These are phyloP conservation scores for Colletotrichum magnum DNA, from an alignment of 2,329 filamentous ascomycete genomes.

Conservation along the genomic window DNA sequence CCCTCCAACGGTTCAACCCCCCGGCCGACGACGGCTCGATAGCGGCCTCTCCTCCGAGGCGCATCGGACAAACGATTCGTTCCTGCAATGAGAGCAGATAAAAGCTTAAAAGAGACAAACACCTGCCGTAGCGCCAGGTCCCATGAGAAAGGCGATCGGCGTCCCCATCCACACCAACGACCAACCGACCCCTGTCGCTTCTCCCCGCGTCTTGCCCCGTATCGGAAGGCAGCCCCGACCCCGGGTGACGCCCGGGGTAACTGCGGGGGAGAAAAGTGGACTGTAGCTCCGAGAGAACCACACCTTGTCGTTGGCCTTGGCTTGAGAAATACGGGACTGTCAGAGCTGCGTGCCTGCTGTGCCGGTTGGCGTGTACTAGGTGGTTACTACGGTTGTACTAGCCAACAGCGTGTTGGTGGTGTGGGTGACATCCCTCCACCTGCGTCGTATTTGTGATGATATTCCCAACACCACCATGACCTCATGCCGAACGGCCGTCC, in stretches of 20 bases:
- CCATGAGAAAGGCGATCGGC: slow-evolving; percentile 19
- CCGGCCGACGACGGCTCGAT: slow-evolving; percentile 1
- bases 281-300: not conserved
- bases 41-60: not conserved
- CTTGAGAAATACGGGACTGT: slow-evolving; percentile 2
- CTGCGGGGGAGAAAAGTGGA: slow-evolving; percentile 27
- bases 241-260: slow-evolving; percentile 6
- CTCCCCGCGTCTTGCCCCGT: slow-evolving; percentile 37
- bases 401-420: slow-evolving; percentile 1
- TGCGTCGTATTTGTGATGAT: slow-evolving; percentile 32
- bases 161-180: not conserved
- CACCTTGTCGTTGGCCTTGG: slow-evolving; percentile 1
- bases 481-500: slow-evolving; percentile 33
- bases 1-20: not conserved
- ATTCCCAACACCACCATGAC: slow-evolving; percentile 24
- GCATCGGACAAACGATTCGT: slow-evolving; percentile 28
- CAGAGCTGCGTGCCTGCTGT: not conserved
- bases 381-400: not conserved
- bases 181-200: slow-evolving; percentile 29
- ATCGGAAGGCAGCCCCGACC: slow-evolving; percentile 35
- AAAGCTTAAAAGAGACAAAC: slow-evolving; percentile 22
- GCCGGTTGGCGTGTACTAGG: no score
- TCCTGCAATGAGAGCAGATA: not conserved
- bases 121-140: slow-evolving; percentile 34
- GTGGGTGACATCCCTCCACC: slow-evolving; percentile 33